Evolutionary conservation across 768 basidiomycete genomes (phyloP).

Genomic region (Neoboletus brunneissimus): DNA sequence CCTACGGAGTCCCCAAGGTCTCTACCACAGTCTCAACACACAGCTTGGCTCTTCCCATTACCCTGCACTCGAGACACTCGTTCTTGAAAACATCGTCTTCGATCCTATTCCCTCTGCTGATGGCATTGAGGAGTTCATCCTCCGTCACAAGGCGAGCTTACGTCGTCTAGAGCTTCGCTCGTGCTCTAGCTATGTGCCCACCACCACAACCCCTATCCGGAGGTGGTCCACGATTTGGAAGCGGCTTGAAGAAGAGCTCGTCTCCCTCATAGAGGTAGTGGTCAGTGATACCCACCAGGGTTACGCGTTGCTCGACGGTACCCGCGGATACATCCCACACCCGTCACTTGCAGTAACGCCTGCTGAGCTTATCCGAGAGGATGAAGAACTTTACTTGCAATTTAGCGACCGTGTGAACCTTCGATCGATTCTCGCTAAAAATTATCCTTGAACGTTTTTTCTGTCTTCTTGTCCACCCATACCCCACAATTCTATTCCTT

Average conservation of each 20-base stretch:
- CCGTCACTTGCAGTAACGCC: constrained; percentile 1
- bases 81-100: constrained; percentile 31
- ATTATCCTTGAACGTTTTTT: not conserved
- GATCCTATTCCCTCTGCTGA: constrained; percentile 19
- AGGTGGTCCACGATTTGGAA: constrained; percentile 31
- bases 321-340: constrained; percentile 24
- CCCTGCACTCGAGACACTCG: constrained; percentile 26
- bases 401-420: constrained; percentile 13
- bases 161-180: constrained; percentile 25
- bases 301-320: constrained; percentile 25
- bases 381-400: constrained; percentile 6
- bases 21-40: constrained; percentile 27
- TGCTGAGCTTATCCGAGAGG: constrained; percentile 8
- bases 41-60: constrained; percentile 22
- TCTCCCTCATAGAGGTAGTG: constrained; percentile 23
- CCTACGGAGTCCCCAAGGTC: constrained; percentile 28
- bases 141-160: constrained; percentile 29
- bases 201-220: constrained; percentile 14
- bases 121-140: constrained; percentile 31
- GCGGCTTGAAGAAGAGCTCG: constrained; percentile 21
- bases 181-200: constrained; percentile 27
- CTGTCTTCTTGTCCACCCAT: not conserved
- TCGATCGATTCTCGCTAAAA: constrained; percentile 1
- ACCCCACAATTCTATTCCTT: not conserved
- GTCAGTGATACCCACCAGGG: constrained; percentile 14